Evolutionary conservation across 352 stramenopile species (phyloP).

Genomic region (Pythium insidiosum): DNA sequence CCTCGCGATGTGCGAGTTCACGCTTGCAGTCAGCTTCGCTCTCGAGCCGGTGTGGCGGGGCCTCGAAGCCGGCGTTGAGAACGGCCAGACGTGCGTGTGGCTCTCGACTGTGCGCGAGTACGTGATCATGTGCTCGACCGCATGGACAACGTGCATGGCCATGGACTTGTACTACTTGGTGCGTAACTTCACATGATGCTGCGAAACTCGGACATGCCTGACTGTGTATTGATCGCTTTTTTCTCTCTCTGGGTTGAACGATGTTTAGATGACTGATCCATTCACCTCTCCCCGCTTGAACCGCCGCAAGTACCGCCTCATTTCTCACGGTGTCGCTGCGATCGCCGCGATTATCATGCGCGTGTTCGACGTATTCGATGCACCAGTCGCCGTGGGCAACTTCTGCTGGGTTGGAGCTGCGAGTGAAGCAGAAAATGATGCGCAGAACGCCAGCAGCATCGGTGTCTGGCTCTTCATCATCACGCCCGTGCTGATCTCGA

Average conservation of each 20-base stretch:
- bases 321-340: slow-evolving; percentile 31
- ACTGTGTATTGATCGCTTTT: slow-evolving; percentile 2
- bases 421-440: slow-evolving; percentile 24
- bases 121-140: slow-evolving; percentile 64
- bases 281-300: slow-evolving; percentile 73
- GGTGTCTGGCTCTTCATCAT: slow-evolving; percentile 72
- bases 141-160: slow-evolving; percentile 64
- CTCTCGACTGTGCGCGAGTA: slow-evolving; percentile 62
- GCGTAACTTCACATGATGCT: slow-evolving; percentile 3
- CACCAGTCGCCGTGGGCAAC: slow-evolving; percentile 46
- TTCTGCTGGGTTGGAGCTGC: slow-evolving; percentile 70
- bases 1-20: slow-evolving; percentile 48
- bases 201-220: slow-evolving; percentile 1
- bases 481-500: slow-evolving; percentile 33
- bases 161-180: slow-evolving; percentile 67
- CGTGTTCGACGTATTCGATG: slow-evolving; percentile 41
- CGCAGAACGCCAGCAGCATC: slow-evolving; percentile 16
- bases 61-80: slow-evolving; percentile 25
- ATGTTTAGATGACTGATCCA: slow-evolving; percentile 70
- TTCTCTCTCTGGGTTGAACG: no score
- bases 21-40: slow-evolving; percentile 57
- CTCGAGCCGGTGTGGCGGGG: slow-evolving; percentile 54
- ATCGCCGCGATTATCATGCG: slow-evolving; percentile 37
- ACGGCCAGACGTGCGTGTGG: slow-evolving; percentile 36
- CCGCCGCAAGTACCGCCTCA: slow-evolving; percentile 52